phyloP scores from a whole-genome alignment of 2,329 filamentous ascomycete genomes.

The Aplosporella prunicola region DNA sequence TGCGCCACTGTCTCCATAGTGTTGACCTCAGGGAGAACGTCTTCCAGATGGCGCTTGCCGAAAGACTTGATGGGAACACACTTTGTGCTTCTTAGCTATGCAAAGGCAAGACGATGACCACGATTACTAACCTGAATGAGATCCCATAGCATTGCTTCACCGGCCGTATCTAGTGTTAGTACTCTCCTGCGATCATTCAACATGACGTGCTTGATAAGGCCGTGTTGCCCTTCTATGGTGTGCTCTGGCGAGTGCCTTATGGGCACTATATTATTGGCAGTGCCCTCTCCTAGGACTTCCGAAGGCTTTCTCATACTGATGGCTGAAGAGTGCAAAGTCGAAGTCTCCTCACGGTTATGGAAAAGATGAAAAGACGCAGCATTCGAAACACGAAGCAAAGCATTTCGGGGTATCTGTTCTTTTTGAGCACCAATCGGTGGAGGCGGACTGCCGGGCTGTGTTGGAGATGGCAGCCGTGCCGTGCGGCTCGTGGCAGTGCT shows the following conservation, averaged over 20 bases:
- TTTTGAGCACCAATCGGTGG: slow-evolving; percentile 32
- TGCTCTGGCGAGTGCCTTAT: slow-evolving; percentile 38
- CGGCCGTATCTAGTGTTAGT: slow-evolving; percentile 85
- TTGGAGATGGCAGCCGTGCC: slow-evolving; percentile 32
- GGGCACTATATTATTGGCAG: slow-evolving; percentile 38
- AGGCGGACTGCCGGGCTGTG: slow-evolving; percentile 25
- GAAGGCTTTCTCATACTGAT: slow-evolving; percentile 50
- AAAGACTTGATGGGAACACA: slow-evolving; percentile 85
- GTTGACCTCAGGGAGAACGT: slow-evolving; percentile 79
- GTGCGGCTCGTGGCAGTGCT: slow-evolving; percentile 34
- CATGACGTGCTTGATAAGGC: slow-evolving; percentile 84
- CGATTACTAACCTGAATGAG: slow-evolving; percentile 62
- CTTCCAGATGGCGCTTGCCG: slow-evolving; percentile 86
- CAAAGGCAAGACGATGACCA: background rate
- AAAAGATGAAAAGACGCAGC: slow-evolving; percentile 64
- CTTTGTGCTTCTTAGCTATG: slow-evolving; percentile 38
- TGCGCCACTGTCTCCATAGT: slow-evolving; percentile 83
- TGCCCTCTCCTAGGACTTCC: slow-evolving; percentile 44
- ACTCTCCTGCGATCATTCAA: slow-evolving; percentile 85
- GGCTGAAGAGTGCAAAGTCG: slow-evolving; percentile 40
- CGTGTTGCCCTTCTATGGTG: slow-evolving; percentile 83
- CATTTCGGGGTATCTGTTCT: slow-evolving; percentile 65
- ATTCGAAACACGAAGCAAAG: slow-evolving; percentile 74
- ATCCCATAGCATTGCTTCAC: slow-evolving; percentile 93
- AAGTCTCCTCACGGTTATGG: slow-evolving; percentile 45